Evolutionary conservation across 768 basidiomycete species (phyloP).

Genomic region (Fomitopsis pulvina): DNA sequence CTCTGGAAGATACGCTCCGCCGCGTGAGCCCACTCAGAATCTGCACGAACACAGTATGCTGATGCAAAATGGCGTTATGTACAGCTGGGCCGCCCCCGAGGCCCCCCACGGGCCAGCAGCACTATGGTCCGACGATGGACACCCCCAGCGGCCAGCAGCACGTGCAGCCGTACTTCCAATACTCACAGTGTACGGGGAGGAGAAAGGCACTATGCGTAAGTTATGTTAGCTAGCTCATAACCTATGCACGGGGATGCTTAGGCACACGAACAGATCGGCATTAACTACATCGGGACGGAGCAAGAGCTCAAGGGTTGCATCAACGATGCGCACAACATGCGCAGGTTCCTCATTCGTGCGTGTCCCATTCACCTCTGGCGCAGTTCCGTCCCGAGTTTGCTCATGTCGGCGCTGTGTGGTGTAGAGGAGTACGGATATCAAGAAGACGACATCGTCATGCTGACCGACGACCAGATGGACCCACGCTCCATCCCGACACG

Average conservation of each 20-base stretch:
- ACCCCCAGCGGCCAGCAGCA: constrained; percentile 24
- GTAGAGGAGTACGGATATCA: constrained; percentile 40
- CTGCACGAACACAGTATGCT: neutral
- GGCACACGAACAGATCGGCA: constrained; percentile 36
- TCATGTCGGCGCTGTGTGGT: neutral
- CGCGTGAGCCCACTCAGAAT: constrained; percentile 13
- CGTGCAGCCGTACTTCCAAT: constrained; percentile 44
- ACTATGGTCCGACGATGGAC: constrained; percentile 38
- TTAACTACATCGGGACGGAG: constrained; percentile 41
- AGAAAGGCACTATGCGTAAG: constrained; percentile 49
- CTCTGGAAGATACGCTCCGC: constrained; percentile 16
- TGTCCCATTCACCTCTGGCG: constrained; percentile 2
- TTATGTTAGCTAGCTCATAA: constrained; percentile 2
- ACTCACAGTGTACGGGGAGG: constrained; percentile 48
- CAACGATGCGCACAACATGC: constrained; percentile 52
- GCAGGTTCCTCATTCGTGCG: constrained; percentile 38
- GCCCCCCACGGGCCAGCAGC: constrained; percentile 32
- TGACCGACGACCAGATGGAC: constrained; percentile 44
- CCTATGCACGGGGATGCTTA: neutral
- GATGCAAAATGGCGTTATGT: neutral
- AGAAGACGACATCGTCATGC: constrained; percentile 49
- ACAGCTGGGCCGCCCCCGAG: constrained; percentile 24
- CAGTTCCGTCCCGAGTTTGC: neutral
- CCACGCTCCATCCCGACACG: constrained; percentile 42
- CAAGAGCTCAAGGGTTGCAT: constrained; percentile 47